A percentile compares a stretch with the other conserved stretches of the same genome.
Conservation (phyloP, 2,329 filamentous ascomycete species). For the Fusarium sp. region DNA sequence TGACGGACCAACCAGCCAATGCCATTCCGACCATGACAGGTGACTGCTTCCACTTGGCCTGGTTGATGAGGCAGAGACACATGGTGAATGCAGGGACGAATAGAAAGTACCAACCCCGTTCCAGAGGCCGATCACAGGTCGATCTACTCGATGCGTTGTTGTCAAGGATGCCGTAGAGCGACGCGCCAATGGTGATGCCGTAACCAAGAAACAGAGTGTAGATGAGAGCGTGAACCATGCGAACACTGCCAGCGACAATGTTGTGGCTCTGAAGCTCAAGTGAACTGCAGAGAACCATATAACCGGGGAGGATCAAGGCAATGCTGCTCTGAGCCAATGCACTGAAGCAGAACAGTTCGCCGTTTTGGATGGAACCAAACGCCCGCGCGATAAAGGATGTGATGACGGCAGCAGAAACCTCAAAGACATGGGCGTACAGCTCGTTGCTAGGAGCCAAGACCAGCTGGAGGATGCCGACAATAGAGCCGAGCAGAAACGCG, state of each 20-base stretch:
- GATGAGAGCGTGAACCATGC: conserved; percentile 79
- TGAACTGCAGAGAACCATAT: conserved; percentile 56
- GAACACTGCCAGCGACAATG: conserved; percentile 75
- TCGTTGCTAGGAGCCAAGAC: conserved; percentile 78
- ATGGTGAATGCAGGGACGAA: conserved; percentile 80
- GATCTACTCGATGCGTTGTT: conserved; percentile 58
- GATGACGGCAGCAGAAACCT: conserved; percentile 66
- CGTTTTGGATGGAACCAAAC: conserved; percentile 70
- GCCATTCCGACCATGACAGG: conserved; percentile 81
- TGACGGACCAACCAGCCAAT: conserved; percentile 77
- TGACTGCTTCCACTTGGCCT: conserved; percentile 80
- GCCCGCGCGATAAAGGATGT: conserved; percentile 75
- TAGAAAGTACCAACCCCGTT: conserved; percentile 65
- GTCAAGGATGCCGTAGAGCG: conserved; percentile 72
- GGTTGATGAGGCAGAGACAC: conserved; percentile 80
- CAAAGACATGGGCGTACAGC: conserved; percentile 67
- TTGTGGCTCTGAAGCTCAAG: conserved; percentile 76
- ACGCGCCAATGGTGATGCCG: conserved; percentile 74
- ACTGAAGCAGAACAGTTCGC: conserved; percentile 74
- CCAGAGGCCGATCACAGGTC: conserved; percentile 56
- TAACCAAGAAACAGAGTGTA: conserved; percentile 79
- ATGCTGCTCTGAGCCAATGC: conserved; percentile 77
- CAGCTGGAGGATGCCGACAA: conserved; percentile 79
- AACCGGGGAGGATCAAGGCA: conserved; percentile 75
- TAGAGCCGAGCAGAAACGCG: conserved; percentile 76